Percentiles rank a stretch among this genome's conserved stretches.
These are phyloP conservation scores for Casaregolazyma suthepensis DNA, from an alignment of 1,139 yeast genomes.

Conservation along the genomic window DNA sequence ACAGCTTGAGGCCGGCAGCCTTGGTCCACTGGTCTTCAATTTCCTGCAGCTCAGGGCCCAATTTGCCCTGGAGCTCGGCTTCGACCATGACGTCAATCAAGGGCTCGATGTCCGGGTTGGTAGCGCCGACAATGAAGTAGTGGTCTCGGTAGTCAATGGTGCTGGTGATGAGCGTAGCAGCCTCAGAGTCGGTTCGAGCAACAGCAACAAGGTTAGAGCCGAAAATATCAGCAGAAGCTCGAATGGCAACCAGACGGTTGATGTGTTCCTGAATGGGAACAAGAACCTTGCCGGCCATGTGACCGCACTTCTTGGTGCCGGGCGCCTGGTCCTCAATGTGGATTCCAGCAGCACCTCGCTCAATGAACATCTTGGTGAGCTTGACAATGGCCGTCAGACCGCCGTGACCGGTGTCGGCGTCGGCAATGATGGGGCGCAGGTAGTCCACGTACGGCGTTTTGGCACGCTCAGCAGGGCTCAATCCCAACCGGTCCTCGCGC, in stretches of 20 bases:
- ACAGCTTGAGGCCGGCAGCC: constrained; percentile 79
- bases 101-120: constrained; percentile 73
- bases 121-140: constrained; percentile 83
- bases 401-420: constrained; percentile 98
- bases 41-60: constrained; percentile 62
- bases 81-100: constrained; percentile 72
- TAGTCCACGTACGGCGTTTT: constrained; percentile 61
- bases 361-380: constrained; percentile 92
- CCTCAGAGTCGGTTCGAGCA: constrained; percentile 96
- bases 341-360: constrained; percentile 98
- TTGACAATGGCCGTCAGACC: constrained; percentile 95
- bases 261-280: constrained; percentile 98
- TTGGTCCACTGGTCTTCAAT: constrained; percentile 81
- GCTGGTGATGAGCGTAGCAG: constrained; percentile 89
- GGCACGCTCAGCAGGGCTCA: constrained; percentile 58
- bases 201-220: constrained; percentile 80
- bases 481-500: constrained; percentile 69
- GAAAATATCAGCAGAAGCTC: constrained; percentile 93
- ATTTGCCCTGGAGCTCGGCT: constrained; percentile 70
- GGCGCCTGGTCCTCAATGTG: constrained; percentile 99
- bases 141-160: constrained; percentile 95
- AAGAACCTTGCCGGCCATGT: constrained; percentile 96
- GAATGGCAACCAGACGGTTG: constrained; percentile 85
- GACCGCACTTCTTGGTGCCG: constrained; percentile 97
- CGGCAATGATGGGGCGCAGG: constrained; percentile 91